These are phyloP conservation scores for Backusella westeae DNA, from an alignment of 192 early-diverging fungal genomes.

Conservation along the genomic window DNA sequence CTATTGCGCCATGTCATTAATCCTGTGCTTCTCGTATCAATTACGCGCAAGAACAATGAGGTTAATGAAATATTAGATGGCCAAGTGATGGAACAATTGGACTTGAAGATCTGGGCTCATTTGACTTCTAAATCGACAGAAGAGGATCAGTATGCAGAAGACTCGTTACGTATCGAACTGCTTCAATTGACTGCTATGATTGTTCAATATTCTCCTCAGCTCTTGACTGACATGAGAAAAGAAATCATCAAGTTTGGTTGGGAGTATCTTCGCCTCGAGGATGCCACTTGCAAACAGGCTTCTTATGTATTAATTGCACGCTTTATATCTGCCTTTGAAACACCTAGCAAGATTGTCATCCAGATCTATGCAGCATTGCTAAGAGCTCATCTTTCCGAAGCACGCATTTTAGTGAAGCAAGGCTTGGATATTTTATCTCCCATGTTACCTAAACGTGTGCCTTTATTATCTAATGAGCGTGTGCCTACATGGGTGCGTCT, in stretches of 20 bases:
- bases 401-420: slow-evolving; percentile 84
- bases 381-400: slow-evolving; percentile 87
- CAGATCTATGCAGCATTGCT: slow-evolving; percentile 88
- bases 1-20: slow-evolving; percentile 80
- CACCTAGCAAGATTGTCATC: slow-evolving; percentile 82
- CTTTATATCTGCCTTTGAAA: slow-evolving; percentile 93
- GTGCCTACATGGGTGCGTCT: slow-evolving; percentile 86
- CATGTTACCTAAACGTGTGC: slow-evolving; percentile 81
- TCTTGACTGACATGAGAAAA: slow-evolving; percentile 76
- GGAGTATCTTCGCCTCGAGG: slow-evolving; percentile 81
- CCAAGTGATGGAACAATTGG: slow-evolving; percentile 59
- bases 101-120: slow-evolving; percentile 59
- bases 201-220: slow-evolving; percentile 74
- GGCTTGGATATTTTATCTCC: slow-evolving; percentile 93
- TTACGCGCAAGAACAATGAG: slow-evolving; percentile 49
- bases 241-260: slow-evolving; percentile 96
- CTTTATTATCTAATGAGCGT: slow-evolving; percentile 35
- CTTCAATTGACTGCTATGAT: slow-evolving; percentile 90
- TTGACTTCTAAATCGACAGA: slow-evolving; percentile 47
- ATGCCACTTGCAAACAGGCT: slow-evolving; percentile 93
- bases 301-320: slow-evolving; percentile 91
- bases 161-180: slow-evolving; percentile 78
- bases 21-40: slow-evolving; percentile 76
- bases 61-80: slow-evolving; percentile 56
- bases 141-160: slow-evolving; percentile 59